phyloP scores from a whole-genome alignment of 768 basidiomycete genomes.

The Leccinum disarticulatum region DNA sequence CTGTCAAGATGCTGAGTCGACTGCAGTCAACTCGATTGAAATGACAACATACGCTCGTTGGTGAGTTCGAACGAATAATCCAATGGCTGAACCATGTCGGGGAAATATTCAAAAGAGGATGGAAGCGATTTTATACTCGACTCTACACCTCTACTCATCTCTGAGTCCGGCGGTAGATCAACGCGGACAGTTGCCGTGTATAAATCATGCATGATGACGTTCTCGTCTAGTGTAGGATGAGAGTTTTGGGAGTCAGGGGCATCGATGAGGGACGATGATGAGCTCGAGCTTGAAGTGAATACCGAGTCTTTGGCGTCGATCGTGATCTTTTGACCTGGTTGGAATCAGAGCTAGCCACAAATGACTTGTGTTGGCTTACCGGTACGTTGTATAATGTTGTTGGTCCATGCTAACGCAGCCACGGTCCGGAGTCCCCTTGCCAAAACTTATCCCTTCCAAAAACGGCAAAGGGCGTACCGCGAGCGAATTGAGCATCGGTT shows the following conservation, averaged over 20 bases:
- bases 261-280: neutral
- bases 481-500: no score
- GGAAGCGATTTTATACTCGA: no score
- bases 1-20: constrained; percentile 37
- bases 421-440: neutral
- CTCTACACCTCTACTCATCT: constrained; percentile 8
- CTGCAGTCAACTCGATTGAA: neutral
- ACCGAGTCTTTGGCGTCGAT: constrained; percentile 7
- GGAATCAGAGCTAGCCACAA: neutral
- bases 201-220: constrained; percentile 10
- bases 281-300: neutral
- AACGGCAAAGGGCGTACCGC: no score
- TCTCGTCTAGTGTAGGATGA: neutral
- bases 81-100: constrained; percentile 91
- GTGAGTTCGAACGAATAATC: constrained; percentile 85
- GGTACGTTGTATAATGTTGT: constrained; percentile 3
- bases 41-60: constrained; percentile 48
- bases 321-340: constrained; percentile 9
- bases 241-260: neutral
- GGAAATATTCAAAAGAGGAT: constrained; percentile 56
- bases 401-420: neutral
- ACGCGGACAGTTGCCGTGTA: constrained; percentile 9
- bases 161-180: constrained; percentile 1
- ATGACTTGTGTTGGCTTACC: neutral
- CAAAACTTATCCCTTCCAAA: neutral